These are phyloP conservation scores for Xylaria sp. DNA, from an alignment of 2,329 filamentous ascomycete genomes.

Conservation along the genomic window DNA sequence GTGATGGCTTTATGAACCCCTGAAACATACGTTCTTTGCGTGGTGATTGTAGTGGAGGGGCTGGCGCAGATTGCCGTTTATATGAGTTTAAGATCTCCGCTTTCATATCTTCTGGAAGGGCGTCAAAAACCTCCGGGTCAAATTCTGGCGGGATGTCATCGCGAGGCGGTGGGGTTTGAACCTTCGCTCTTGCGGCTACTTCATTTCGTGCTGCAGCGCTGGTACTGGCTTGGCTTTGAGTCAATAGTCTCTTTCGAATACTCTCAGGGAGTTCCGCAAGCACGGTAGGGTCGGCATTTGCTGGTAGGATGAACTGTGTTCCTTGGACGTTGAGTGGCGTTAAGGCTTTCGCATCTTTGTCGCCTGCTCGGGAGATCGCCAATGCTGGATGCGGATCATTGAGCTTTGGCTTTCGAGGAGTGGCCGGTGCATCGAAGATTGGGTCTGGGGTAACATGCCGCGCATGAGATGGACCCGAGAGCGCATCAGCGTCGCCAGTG, in stretches of 20 bases:
- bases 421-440: slow-evolving; percentile 51
- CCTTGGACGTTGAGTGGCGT: slow-evolving; percentile 72
- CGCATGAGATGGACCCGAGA: slow-evolving; percentile 29
- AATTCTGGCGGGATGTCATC: slow-evolving; percentile 64
- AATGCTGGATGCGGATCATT: slow-evolving; percentile 46
- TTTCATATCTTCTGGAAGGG: slow-evolving; percentile 79
- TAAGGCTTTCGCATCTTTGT: slow-evolving; percentile 52
- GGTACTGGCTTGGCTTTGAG: slow-evolving; percentile 41
- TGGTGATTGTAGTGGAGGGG: slow-evolving; percentile 45
- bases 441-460: slow-evolving; percentile 41
- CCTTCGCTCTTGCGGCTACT: slow-evolving; percentile 35
- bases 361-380: slow-evolving; percentile 45
- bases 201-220: slow-evolving; percentile 27
- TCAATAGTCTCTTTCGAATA: slow-evolving; percentile 70
- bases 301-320: slow-evolving; percentile 88
- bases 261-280: slow-evolving; percentile 78
- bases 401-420: slow-evolving; percentile 46
- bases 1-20: slow-evolving; percentile 50
- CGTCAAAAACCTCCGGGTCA: slow-evolving; percentile 77
- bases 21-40: slow-evolving; percentile 51
- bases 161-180: slow-evolving; percentile 33
- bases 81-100: slow-evolving; percentile 77
- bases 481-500: slow-evolving; percentile 33
- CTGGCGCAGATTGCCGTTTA: slow-evolving; percentile 33
- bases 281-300: slow-evolving; percentile 74